Base-by-base conservation (phyloP, 2,329 filamentous ascomycete genomes). In the Venturiaceae sp. region DNA sequence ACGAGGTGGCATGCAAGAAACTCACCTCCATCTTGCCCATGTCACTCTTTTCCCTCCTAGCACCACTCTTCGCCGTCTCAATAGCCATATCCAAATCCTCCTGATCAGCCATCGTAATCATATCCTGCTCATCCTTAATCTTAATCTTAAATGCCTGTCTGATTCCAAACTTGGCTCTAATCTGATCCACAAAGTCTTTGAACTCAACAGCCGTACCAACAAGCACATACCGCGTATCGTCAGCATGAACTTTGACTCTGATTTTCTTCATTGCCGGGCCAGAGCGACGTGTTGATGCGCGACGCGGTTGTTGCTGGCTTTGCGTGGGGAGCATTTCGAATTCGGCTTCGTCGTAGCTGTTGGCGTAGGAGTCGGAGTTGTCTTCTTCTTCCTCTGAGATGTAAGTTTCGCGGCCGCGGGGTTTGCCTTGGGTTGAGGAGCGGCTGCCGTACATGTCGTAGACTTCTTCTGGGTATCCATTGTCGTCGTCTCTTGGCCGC, bases 61-160 rank as follows among this genome's bases (percentile, higher is more conserved):
- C 91, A 60, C 77, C 75, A 54, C 81, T 81, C 71, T 84, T 88
- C 6, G 86, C 85, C 52, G 78, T 81, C 70, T 83, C 81, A 57
- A 97, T 80, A 30, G 90, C 85, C 84, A 96, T 88, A 55, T 97
- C 92, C 62, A 96, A 74, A 75, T 99, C 94, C 67, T 99, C 94
- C 72, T 96, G 90, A 71, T 99, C 94, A 32, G 88, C 91, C 83
- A 99, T 87, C 33, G 92, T 96, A 68, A 99, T 95, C 88, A 96
- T 92, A 68, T 97, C 92, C 3, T 87, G 88, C 65, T 97, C 94
- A 63, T 95, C 90, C 67, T 82, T 83, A 65, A 92, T 83, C 77
- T 94, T 94, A 73, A 96, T 86, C 79, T 92, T 95, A 76, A 96
- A 92, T 59, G 83, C 83, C 62, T 86, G 76, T 58, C 82, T 77